Conservation (phyloP, 2,329 filamentous ascomycete species). For the Aspergillus pseudonomiae region DNA sequence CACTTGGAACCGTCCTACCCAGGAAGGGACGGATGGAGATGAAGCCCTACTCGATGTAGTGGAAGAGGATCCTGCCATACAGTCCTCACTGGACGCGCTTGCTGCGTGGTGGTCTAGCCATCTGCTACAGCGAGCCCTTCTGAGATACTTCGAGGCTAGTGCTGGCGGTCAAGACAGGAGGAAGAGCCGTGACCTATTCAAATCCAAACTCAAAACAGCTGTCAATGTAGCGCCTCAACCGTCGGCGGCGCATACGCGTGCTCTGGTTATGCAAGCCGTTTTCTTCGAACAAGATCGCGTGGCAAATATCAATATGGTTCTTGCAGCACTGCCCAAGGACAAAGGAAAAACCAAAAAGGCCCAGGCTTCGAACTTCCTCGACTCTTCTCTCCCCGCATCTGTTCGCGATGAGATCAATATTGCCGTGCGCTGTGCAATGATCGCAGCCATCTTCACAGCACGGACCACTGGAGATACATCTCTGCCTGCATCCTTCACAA, state of each 20-base stretch:
- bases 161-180: constrained; percentile 51
- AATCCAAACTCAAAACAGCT: constrained; percentile 66
- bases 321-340: constrained; percentile 55
- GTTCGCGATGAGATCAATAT: constrained; percentile 58
- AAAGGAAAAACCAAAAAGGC: constrained; percentile 32
- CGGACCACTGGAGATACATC: constrained; percentile 36
- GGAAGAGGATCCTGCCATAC: constrained; percentile 80
- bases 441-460: constrained; percentile 54
- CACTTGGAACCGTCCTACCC: constrained; percentile 80
- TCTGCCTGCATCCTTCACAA: constrained; percentile 40
- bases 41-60: constrained; percentile 80
- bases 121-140: constrained; percentile 69
- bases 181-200: constrained; percentile 46
- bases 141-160: constrained; percentile 61
- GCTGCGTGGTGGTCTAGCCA: constrained; percentile 88
- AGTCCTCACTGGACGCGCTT: constrained; percentile 84
- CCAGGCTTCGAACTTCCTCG: constrained; percentile 50
- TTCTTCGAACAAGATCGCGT: constrained; percentile 58
- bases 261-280: constrained; percentile 62
- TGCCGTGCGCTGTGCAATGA: constrained; percentile 62
- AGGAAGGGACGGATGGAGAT: constrained; percentile 62
- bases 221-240: constrained; percentile 75
- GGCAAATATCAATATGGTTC: constrained; percentile 55
- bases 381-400: constrained; percentile 56
- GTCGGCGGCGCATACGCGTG: constrained; percentile 67